phyloP scores from a whole-genome alignment of 345 rosid species.

The Adansonia digitata region DNA sequence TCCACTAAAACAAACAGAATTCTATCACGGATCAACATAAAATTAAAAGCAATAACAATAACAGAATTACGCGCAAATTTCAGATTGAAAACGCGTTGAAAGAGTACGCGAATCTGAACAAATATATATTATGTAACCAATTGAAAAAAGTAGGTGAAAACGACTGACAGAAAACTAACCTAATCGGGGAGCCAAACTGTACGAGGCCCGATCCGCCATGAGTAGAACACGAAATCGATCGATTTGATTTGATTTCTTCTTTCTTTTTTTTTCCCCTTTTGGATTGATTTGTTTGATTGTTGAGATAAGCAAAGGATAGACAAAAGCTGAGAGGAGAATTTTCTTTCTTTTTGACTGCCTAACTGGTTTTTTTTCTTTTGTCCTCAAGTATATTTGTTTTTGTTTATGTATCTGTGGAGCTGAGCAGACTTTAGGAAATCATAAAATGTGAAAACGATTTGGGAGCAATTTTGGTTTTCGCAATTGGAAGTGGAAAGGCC shows the following conservation, averaged over 20 bases:
- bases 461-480: not conserved
- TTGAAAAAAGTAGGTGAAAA: constrained; percentile 4
- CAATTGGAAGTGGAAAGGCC: not conserved
- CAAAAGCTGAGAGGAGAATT: constrained; percentile 12
- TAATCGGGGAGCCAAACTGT: constrained; percentile 37
- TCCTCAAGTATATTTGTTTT: not conserved
- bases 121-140: not conserved
- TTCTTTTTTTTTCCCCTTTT: not conserved
- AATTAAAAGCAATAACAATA: not conserved
- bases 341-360: not conserved
- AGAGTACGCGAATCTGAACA: not conserved
- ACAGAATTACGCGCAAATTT: not conserved
- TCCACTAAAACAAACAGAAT: not conserved
- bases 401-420: not conserved
- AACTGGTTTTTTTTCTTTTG: not conserved
- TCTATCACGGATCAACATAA: not conserved
- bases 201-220: constrained; percentile 48
- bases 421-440: not conserved
- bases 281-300: constrained; percentile 1
- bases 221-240: constrained; percentile 6
- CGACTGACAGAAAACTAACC: constrained; percentile 26
- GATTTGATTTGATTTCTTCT: not conserved
- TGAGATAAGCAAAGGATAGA: constrained; percentile 12
- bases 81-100: not conserved
- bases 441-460: constrained; percentile 6